Evolutionary conservation across 768 basidiomycete species (phyloP), one percentile per base, ranked within the genome.

Genomic region (Amanita polypyramis): DNA sequence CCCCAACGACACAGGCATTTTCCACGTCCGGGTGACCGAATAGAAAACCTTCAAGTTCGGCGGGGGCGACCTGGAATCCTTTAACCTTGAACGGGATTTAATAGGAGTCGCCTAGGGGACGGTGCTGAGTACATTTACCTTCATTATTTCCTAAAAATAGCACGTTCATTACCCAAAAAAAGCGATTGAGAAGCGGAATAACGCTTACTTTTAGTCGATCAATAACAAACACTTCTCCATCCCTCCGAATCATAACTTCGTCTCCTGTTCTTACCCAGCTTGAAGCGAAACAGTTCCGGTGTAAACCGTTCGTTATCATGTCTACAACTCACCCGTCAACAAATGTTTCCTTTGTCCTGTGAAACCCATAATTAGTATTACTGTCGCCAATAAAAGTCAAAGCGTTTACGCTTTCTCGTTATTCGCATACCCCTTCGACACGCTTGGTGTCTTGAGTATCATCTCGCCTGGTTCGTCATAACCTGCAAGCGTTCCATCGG

Each of bases 61-160:
- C 82, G 2, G 83, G 84, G 1, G 84, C 80, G 1, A 86, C 83
- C 57, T 86, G 83, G 58, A 80, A 82, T 2, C 85, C 84, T 56
- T 65, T 72, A 36, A 81, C 78, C 65, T 82, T 68, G n/a, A 10
- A 23, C 10, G 41, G 25, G 25, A 7, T 27, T 27, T 27, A 4
- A 27, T 27, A n/a, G n/a, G n/a, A n/a, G n/a, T n/a, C n/a, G n/a
- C 17, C 5, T 37, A 8, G 8, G 5, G 7, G 10, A 7, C 10
- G 3, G 29, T 19, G 34, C 34, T 14, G 15, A 6, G 14, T 17
- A 4, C 20, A 15, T n/a, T 48, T 12, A 65, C 66, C 57, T 74
- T 72, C 69, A 74, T 69, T 39, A 73, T 70, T 62, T 74, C 72
- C 67, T 72, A 43, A 9, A 45, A 27, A 27, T 10, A 36, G 19